Base-by-base conservation (phyloP, 306 rosid genomes). In the Spatholobus suberectus region DNA sequence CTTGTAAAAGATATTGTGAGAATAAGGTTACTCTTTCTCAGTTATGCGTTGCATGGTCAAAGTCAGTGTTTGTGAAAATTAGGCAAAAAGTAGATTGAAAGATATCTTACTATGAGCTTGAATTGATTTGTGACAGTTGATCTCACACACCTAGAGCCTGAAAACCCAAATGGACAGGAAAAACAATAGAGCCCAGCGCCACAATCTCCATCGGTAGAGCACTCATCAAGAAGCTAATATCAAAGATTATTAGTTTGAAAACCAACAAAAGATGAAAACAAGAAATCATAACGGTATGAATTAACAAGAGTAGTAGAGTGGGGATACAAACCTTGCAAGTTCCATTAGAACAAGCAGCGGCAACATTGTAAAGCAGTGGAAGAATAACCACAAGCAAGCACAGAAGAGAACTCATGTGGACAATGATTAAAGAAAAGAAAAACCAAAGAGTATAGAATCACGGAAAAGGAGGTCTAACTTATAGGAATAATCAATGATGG, bases 141-240 rank as follows among this genome's bases (percentile, higher is more conserved):
- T 85, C 98, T 87, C 12, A 95, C 90, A 86, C 99, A 95, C 84
- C 88, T 90, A 3, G 89, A 67, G 51, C 86, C 94, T 17, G 73
- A 2, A 70, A 87, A 91, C 0, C 67, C 92, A 41, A 75, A 23
- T 18, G 86, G 63, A 85, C 99, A 95, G 3, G 87, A 83, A 35
- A 68, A 91, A 82, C 99, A 95, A 32, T 84, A 83, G 18, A 89
- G 78, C 2, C 92, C 97, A 37, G 75, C 35, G 12, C 79, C 87
- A 82, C 99, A 95, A 76, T 92, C 98, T 83, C 82, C 90, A 85
- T 89, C 88, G 3, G 85, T 76, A 0, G 95, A 89, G 44, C 99
- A 95, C 57, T 83, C 88, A 13, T 93, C 97, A 6, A 86, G 89
- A 13, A 90, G 90, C 97, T 94, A 70, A 70, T 32, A 44, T 5